Evolutionary conservation across 1,139 yeast species (phyloP), one percentile per base, ranked within the genome.

Genomic region (Suhomyces guaymorum): DNA sequence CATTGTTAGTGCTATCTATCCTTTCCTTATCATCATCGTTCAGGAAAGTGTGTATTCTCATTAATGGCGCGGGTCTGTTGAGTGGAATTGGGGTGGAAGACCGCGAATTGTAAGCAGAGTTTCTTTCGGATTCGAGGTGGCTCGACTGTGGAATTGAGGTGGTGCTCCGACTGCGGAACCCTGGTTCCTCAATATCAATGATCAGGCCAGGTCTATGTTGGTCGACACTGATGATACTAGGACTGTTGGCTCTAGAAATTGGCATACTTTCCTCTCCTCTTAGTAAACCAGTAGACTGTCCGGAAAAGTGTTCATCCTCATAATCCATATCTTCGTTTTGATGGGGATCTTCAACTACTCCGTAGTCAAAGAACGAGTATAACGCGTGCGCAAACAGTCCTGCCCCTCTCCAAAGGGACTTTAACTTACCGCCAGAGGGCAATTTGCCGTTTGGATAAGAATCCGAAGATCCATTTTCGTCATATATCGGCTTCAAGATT

Each of bases 401-500:
- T 4, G 56, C 15, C 3, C 44, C 41, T 2, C 44, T 33, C 5
- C 51, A 50, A 1, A 54, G 25, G 1, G 49, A 39, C 12, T 42
- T 39, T 5, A 59, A 21, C 5, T 55, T 17, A 4, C 61, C 54
- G 2, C 30, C 35, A 7, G 37, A 41, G 12, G 48, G 34, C 7
- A 28, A 35, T 17, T 33, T 38, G 4, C 46, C 44, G 13, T 38
- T 28, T 1, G 56, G 51, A 28, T 48, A 44, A 2, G 51, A 38
- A n/a, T 35, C 39, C 7, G 52, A 34, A 24, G 26, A 38, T 4
- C 42, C 55, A 6, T 44, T 38, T 10, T 61, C 66, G 28, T 55
- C 61, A 41, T 58, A 70, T 7, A 64, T 54, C 26, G 87, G 86
- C 48, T 80, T 80, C 42, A 84, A 62, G 24, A 81, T 76, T 30